Percentiles rank a stretch among this genome's conserved stretches.
Conservation (phyloP, 2,329 filamentous ascomycete species). For the Penicillium janthinellum region DNA sequence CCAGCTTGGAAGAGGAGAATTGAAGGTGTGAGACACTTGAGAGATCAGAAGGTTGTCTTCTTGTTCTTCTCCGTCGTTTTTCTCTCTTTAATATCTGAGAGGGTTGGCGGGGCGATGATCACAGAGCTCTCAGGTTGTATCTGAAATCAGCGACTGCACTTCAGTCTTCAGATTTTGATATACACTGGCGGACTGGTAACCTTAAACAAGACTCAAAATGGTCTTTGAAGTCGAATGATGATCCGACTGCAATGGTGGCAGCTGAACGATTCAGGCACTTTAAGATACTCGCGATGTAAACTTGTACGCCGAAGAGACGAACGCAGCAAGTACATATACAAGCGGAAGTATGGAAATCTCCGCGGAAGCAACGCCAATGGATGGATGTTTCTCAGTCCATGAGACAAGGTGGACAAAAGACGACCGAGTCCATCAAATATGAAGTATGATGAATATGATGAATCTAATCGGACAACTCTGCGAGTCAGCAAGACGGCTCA, state of each 20-base stretch:
- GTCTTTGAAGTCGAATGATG: background rate
- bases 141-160: background rate
- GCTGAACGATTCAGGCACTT: background rate
- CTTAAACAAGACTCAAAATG: background rate
- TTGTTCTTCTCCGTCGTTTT: background rate
- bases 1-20: constrained; percentile 58
- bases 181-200: background rate
- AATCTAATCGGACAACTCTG: constrained; percentile 15
- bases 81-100: background rate
- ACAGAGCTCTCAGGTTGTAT: background rate
- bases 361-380: too few relatives aligned
- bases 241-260: background rate
- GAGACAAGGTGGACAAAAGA: background rate
- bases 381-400: background rate
- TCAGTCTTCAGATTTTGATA: background rate
- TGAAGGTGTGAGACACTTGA: background rate
- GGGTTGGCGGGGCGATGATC: background rate
- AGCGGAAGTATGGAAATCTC: background rate
- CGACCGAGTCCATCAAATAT: background rate
- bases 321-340: constrained; percentile 1
- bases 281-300: background rate
- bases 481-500: background rate
- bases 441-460: constrained; percentile 14
- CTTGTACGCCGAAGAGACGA: background rate
- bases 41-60: background rate